Base-by-base conservation (phyloP, 2,329 filamentous ascomycete species). In the Aspergillus fischeri region DNA sequence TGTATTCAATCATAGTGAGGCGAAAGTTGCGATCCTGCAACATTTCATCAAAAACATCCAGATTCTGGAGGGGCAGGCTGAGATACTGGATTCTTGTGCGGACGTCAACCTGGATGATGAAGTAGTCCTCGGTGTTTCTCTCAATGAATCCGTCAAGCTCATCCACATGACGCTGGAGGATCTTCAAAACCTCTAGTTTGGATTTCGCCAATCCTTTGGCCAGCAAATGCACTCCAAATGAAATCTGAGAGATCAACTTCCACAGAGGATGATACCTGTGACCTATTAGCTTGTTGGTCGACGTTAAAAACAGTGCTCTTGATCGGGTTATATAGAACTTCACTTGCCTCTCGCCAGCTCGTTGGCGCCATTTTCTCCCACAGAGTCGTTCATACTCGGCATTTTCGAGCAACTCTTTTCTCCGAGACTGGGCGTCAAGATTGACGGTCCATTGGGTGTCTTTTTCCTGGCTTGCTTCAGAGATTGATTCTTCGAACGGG, bases 121-220 rank as follows among this genome's bases (percentile, higher is more conserved):
- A 83, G 52, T 97, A 86, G 70, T 97, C 93, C 66, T 96, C 92
- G 47, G 91, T 85, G 0, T 91, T 89, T 20, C 89, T 86, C 72
- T 96, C 91, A 35, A 97, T 79, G 68, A 96, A 97, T 66, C 89
- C 87, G 73, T 97, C 94, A 29, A 97, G 85, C 73, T 97, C 93
- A 69, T 96, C 90, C 59, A 97, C 94, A 73, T 97, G 93, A 14
- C 85, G 86, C 69, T 97, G 91, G 55, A 97, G 80, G 53, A 97
- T 97, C 62, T 83, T 86, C 61, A 96, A 87, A 11, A 97, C 93
- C 70, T 96, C 90, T 35, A 86, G 82, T 64, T 96, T 90, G 64
- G 91, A 95, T 74, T 93, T 96, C 53, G 94, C 92, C 72, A 95
- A 85, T 59, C 87, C 86, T 67, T 92, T 87, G 55, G 95, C 85